A percentile compares a stretch with the other conserved stretches of the same genome.
Conservation (phyloP, 1,284 basidiomycete species). For the Ganoderma resinaceum region DNA sequence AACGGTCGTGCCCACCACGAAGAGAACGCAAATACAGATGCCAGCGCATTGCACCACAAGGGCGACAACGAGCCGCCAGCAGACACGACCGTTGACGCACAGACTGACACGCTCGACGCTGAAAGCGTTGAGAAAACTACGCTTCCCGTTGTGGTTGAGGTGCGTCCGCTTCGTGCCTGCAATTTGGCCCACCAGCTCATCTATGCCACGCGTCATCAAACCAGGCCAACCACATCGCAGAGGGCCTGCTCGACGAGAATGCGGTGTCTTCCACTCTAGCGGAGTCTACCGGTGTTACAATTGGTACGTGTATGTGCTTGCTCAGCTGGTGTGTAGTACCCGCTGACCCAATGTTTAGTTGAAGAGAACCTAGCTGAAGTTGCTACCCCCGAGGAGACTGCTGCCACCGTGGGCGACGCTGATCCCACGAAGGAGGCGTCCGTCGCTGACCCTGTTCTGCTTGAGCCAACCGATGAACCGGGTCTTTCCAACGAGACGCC, state of each 20-base stretch:
- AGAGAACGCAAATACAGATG: conserved; percentile 6
- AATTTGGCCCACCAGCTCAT: not conserved
- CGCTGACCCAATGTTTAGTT: not conserved
- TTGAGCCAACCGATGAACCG: not conserved
- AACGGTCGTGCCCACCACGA: conserved; percentile 13
- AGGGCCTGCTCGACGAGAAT: conserved; percentile 5
- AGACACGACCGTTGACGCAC: not conserved
- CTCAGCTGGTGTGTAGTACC: not conserved
- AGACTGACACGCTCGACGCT: conserved; percentile 11
- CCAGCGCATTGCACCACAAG: conserved; percentile 9
- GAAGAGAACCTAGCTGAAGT: conserved; percentile 4
- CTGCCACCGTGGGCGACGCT: not conserved
- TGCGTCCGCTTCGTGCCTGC: not conserved
- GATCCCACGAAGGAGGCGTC: conserved; percentile 7
- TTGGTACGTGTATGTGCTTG: conserved; percentile 16
- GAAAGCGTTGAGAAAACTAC: not conserved
- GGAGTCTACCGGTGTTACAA: conserved; percentile 7
- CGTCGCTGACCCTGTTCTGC: not conserved
- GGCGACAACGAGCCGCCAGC: conserved; percentile 2
- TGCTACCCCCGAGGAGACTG: not conserved
- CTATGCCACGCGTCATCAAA: not conserved
- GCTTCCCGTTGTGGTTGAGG: not conserved
- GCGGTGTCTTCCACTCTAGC: conserved; percentile 1
- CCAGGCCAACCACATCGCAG: conserved; percentile 6
- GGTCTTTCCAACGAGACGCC: not conserved